Conservation (phyloP, 169 alveolate species). For the Eimeria brunetti region DNA sequence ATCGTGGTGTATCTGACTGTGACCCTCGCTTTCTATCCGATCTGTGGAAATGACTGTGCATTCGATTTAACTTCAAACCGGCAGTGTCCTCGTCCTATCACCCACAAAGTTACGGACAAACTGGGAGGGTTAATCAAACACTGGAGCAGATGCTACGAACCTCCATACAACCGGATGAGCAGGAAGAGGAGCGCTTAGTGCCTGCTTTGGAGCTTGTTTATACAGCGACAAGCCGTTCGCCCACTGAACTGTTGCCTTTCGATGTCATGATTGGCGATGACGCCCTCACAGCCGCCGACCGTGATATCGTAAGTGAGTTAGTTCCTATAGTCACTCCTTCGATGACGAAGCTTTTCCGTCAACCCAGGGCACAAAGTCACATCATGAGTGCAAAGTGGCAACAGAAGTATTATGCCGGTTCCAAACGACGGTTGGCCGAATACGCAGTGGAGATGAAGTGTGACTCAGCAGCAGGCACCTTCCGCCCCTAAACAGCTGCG, state of each 20-base stretch:
- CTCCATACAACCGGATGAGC: not conserved
- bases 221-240: not conserved
- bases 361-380: not conserved
- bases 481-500: too few relatives aligned
- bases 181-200: not conserved
- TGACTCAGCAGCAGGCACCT: not conserved
- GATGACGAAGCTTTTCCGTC: not conserved
- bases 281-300: not conserved
- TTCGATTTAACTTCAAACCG: not conserved
- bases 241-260: not conserved
- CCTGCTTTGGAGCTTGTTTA: not conserved
- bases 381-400: not conserved
- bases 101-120: not conserved
- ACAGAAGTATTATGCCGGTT: not conserved
- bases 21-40: not conserved
- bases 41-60: not conserved
- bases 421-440: not conserved
- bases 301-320: not conserved
- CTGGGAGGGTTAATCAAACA: not conserved
- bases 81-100: not conserved
- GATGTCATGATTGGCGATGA: not conserved
- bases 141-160: too few relatives aligned
- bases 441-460: not conserved
- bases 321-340: not conserved
- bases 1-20: not conserved